Conservation (phyloP, 1,284 basidiomycete genomes). For the Ganoderma multipileum region DNA sequence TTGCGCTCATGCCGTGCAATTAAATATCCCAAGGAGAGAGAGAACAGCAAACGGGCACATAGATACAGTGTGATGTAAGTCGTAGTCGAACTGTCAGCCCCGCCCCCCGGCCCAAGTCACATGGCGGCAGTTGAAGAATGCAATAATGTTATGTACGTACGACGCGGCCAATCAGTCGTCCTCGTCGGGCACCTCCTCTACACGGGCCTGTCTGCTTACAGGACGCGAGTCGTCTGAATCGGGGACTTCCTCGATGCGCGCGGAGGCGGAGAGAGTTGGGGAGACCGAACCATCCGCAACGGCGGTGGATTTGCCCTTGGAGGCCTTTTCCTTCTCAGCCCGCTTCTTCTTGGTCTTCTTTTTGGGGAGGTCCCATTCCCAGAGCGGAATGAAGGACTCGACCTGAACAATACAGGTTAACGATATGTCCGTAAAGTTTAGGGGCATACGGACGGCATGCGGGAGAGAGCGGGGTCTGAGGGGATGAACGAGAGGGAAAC, state of each 20-base stretch:
- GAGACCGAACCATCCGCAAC: slow-evolving; percentile 30
- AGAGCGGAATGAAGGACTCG: slow-evolving; percentile 96
- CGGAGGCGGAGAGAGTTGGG: slow-evolving; percentile 25
- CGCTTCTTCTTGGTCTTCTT: slow-evolving; percentile 84
- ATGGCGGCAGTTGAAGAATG: too few relatives aligned
- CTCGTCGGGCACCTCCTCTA: slow-evolving; percentile 45
- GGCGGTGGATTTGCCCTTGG: slow-evolving; percentile 33
- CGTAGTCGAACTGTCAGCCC: slow-evolving; percentile 4
- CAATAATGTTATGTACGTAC: slow-evolving; percentile 6
- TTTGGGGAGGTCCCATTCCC: slow-evolving; percentile 97
- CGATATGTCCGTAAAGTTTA: not conserved
- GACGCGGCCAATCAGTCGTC: slow-evolving; percentile 33
- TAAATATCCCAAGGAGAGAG: slow-evolving; percentile 27
- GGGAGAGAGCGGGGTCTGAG: not conserved
- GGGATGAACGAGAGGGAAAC: not conserved
- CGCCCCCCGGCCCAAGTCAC: not conserved
- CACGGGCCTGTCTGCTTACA: slow-evolving; percentile 60
- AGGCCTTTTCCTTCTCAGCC: slow-evolving; percentile 54
- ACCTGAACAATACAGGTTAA: slow-evolving; percentile 59
- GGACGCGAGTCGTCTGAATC: slow-evolving; percentile 63
- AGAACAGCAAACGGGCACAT: slow-evolving; percentile 29
- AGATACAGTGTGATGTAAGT: slow-evolving; percentile 32
- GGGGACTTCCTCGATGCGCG: slow-evolving; percentile 56
- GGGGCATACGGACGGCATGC: not conserved
- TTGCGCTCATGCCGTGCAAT: slow-evolving; percentile 4